Evolutionary conservation across 176 grass and related monocot species (phyloP), one percentile per base, ranked within the genome.

Genomic region (Avena sativa): DNA sequence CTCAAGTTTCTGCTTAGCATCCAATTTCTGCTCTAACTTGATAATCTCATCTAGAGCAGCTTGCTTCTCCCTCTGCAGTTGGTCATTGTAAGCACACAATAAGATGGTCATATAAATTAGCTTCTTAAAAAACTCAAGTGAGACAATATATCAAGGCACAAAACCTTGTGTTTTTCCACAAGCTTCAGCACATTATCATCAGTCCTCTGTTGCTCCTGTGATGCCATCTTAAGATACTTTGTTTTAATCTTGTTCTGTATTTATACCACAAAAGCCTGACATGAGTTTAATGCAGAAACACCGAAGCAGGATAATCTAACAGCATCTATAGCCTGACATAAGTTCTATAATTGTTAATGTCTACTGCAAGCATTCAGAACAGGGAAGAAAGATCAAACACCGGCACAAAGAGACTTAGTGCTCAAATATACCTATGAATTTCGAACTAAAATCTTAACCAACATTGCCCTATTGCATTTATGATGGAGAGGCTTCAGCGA

Each of bases 151-250:
- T 38, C 5, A 83, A 46, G 70, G 61, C 5, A 58, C 48, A 67
- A 67, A 57, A 93, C 91, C 85, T 93, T 80, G 23, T 93, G 91
- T 51, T 86, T 73, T 82, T 90, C 91, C 50, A 90, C 85, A 70
- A 93, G 85, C 76, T 38, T 90, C 46, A 93, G 78, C 40, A 93
- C 88, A 73, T 93, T 90, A 66, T 93, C 91, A 80, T 93, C 88
- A 43, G 88, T 86, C 71, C 87, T 93, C 71, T 88, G 71, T 69
- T 93, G 91, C 78, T 90, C 91, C 81, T 82, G 71, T 52, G 74
- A 81, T 55, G 91, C 91, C 85, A 93, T 58, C 62, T 90, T 28
- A 85, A 93, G 91, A 13, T 86, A 85, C 65, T 74, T 85, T 82
- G 84, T 81, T 80, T 90, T 93, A 6, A 88, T 43, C 9, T 79